These are phyloP conservation scores for Camelina neglecta DNA, from an alignment of 345 rosid genomes.

Conservation along the genomic window DNA sequence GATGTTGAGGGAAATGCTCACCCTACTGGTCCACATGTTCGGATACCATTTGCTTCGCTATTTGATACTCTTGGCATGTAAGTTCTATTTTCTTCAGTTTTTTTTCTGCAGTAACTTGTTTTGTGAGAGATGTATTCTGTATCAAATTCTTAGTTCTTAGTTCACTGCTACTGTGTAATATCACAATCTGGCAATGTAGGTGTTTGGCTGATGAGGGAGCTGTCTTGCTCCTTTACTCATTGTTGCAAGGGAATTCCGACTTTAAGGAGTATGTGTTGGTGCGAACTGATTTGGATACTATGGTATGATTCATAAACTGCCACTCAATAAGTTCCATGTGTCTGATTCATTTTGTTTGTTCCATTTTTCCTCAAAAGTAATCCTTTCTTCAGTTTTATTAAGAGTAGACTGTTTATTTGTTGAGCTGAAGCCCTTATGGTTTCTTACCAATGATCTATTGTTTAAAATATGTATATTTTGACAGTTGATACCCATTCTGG, in stretches of 20 bases:
- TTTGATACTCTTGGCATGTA: slow-evolving; percentile 96
- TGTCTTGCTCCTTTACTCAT: slow-evolving; percentile 83
- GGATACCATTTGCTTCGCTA: slow-evolving; percentile 85
- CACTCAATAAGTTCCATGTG: slow-evolving; percentile 19
- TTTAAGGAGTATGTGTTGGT: slow-evolving; percentile 96
- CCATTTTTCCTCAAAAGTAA: slow-evolving; percentile 3
- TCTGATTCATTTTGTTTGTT: slow-evolving; percentile 13
- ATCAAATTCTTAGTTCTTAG: neutral
- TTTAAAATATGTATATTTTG: neutral
- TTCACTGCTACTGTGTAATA: slow-evolving; percentile 26
- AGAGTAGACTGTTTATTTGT: neutral
- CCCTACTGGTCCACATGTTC: slow-evolving; percentile 62
- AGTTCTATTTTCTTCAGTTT: slow-evolving; percentile 42
- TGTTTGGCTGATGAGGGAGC: slow-evolving; percentile 93
- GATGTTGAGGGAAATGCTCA: slow-evolving; percentile 79
- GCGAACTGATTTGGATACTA: slow-evolving; percentile 93
- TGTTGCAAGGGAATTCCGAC: slow-evolving; percentile 88
- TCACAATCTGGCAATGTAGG: slow-evolving; percentile 54
- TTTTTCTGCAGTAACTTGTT: neutral
- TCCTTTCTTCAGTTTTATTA: slow-evolving; percentile 5
- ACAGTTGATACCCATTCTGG: slow-evolving; percentile 97
- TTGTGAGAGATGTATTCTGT: slow-evolving; percentile 18
- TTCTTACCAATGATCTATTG: slow-evolving; percentile 10
- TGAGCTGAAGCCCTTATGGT: slow-evolving; percentile 25
- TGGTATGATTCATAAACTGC: slow-evolving; percentile 62